Evolutionary conservation across 2,329 filamentous ascomycete genomes (phyloP).

Genomic region (Pseudofabraea citricarpa): DNA sequence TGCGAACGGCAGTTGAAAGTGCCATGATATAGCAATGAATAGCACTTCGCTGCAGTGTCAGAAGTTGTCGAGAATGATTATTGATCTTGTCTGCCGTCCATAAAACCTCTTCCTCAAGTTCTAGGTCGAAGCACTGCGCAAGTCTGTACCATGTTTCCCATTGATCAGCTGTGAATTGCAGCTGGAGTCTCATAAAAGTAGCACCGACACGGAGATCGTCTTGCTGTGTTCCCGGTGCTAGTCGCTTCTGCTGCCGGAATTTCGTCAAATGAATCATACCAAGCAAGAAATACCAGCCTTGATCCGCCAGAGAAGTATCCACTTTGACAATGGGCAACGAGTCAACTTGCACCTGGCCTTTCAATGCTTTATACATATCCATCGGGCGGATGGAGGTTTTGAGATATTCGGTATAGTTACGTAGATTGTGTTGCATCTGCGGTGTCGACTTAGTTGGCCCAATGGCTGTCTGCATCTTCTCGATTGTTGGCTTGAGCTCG

Average conservation of each 20-base stretch:
- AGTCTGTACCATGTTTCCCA: slow-evolving; percentile 38
- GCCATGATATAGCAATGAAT: slow-evolving; percentile 56
- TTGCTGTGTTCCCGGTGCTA: slow-evolving; percentile 28
- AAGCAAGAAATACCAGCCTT: slow-evolving; percentile 89
- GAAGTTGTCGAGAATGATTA: slow-evolving; percentile 28
- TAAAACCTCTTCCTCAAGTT: slow-evolving; percentile 34
- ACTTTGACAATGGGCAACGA: slow-evolving; percentile 63
- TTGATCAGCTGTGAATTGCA: slow-evolving; percentile 29
- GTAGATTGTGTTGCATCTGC: slow-evolving; percentile 80
- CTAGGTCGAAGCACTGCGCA: slow-evolving; percentile 33
- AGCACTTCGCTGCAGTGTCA: slow-evolving; percentile 28
- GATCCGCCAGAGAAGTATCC: slow-evolving; percentile 68
- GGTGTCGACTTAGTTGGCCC: slow-evolving; percentile 73
- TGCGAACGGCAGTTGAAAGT: slow-evolving; percentile 53
- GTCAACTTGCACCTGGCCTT: slow-evolving; percentile 70
- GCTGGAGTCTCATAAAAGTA: slow-evolving; percentile 31
- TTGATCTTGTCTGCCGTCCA: slow-evolving; percentile 37
- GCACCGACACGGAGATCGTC: slow-evolving; percentile 32
- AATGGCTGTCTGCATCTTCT: slow-evolving; percentile 86
- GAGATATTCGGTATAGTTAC: slow-evolving; percentile 75
- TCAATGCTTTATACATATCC: slow-evolving; percentile 73
- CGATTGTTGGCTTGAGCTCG: slow-evolving; percentile 83
- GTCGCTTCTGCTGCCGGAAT: slow-evolving; percentile 46
- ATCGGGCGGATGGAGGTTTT: slow-evolving; percentile 81
- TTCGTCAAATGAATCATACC: slow-evolving; percentile 85